Evolutionary conservation across 2,329 filamentous ascomycete genomes (phyloP), one percentile per base, ranked within the genome.

Genomic region (Trichoderma breve): DNA sequence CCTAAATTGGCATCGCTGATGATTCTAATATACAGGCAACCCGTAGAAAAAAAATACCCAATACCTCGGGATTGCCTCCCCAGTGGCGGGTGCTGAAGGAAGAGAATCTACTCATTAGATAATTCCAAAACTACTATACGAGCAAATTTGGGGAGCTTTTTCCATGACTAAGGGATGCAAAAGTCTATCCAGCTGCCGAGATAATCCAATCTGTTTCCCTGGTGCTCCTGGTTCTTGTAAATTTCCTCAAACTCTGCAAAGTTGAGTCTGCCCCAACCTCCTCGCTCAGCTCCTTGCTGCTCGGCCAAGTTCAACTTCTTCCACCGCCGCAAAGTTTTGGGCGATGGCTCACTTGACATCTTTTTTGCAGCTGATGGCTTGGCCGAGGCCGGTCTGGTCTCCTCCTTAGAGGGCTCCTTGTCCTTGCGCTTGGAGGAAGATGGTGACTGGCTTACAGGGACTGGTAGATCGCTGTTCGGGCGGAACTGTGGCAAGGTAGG

Each of bases 181-280:
- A 91, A 90, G 79, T 98, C 95, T 81, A 98, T 93, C 95, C 95
- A 98, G 77, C 90, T 93, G 73, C 93, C 93, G 61, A 98, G 85
- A 81, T 97, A 95, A 75, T 93, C 92, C 73, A 95, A 85, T 68
- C 91, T 83, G 78, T 90, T 89, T 15, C 86, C 87, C 32, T 84
- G 83, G 28, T 89, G 88, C 75, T 91, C 88, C 74, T 90, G 87
- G n/a, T 86, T 85, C 76, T 90, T 89, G 83, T 96, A 93, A 64
- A 91, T 90, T 51, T 84, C 84, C 77, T 93, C 90, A 81, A 98
- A 97, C 81, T 98, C 96, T 1, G 88, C 86, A 75, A 91, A 95
- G 78, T 83, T 92, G 62, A 98, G 84, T 77, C 90, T 89, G 1
- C 94, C 95, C 82, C 90, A 92, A 1, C 94, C 95, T n/a, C 92